Conservation (phyloP, 140 eudicot genomes). For the Ambrosia hybrid region DNA sequence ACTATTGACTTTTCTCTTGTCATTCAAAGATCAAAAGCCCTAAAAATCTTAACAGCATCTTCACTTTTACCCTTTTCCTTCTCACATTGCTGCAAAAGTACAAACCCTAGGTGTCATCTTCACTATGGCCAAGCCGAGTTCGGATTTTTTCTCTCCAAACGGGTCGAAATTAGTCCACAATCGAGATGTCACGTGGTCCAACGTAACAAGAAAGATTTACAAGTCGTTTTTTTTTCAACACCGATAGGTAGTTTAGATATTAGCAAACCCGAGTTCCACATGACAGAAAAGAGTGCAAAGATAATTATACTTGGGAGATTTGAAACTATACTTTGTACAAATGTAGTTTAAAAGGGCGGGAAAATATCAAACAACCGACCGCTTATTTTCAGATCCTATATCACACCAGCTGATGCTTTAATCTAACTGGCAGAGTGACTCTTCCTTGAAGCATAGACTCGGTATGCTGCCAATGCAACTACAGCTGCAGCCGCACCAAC, state of each 20-base stretch:
- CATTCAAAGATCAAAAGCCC: conserved; percentile 35
- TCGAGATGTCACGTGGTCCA: neutral
- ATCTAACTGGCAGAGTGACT: conserved; percentile 57
- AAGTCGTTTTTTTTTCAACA: neutral
- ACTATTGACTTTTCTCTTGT: conserved; percentile 31
- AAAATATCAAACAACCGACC: conserved; percentile 19
- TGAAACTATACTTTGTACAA: conserved; percentile 32
- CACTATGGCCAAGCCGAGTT: neutral
- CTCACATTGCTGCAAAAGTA: conserved; percentile 24
- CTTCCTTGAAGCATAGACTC: conserved; percentile 78
- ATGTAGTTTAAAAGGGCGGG: conserved; percentile 16
- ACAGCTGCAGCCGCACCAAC: conserved; percentile 86
- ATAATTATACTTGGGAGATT: conserved; percentile 13
- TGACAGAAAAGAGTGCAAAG: conserved; percentile 16
- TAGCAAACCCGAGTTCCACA: neutral
- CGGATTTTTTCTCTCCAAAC: neutral
- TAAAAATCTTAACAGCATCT: conserved; percentile 29
- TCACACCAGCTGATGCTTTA: conserved; percentile 26
- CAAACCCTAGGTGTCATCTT: conserved; percentile 5
- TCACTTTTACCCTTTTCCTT: conserved; percentile 22
- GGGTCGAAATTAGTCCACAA: neutral
- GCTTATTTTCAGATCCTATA: conserved; percentile 20
- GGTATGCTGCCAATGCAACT: conserved; percentile 80
- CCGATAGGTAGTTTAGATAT: neutral
- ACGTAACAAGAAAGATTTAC: no score